Percentiles rank a stretch among this genome's conserved stretches.
Conservation (phyloP, 805 yeast species). For the Metschnikowia dekortorum region DNA sequence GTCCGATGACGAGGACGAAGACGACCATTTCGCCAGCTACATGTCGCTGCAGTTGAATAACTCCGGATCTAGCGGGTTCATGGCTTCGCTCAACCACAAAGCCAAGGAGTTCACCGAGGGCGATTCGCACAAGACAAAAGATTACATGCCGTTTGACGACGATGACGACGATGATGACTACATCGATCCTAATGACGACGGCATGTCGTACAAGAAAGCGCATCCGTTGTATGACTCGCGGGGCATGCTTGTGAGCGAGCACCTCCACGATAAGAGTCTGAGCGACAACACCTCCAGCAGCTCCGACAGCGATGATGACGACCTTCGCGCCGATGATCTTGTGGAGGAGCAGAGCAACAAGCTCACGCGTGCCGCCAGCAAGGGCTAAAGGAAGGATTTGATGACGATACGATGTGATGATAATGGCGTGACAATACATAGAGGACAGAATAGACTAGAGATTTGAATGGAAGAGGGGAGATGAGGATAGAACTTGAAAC, state of each 20-base stretch:
- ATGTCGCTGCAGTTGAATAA: conserved; percentile 71
- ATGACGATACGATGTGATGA: conserved; percentile 1
- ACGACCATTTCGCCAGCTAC: conserved; percentile 63
- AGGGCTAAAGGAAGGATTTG: conserved; percentile 18
- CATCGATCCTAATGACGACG: conserved; percentile 79
- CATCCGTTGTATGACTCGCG: conserved; percentile 56
- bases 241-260: conserved; percentile 17
- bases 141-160: conserved; percentile 19
- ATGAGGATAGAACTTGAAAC: neutral
- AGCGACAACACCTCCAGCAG: conserved; percentile 29
- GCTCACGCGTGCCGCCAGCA: conserved; percentile 40
- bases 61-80: conserved; percentile 36
- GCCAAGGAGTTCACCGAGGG: conserved; percentile 17
- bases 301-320: conserved; percentile 29
- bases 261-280: conserved; percentile 3
- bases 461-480: neutral
- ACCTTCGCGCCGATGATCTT: conserved; percentile 18
- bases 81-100: conserved; percentile 43
- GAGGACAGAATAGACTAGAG: conserved; percentile 2
- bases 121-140: conserved; percentile 8
- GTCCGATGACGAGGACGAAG: conserved; percentile 38
- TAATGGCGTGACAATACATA: conserved; percentile 1
- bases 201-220: conserved; percentile 62
- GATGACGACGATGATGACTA: conserved; percentile 58
- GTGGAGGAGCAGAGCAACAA: conserved; percentile 23